Base-by-base conservation (phyloP, 192 early-diverging fungal genomes). In the Backusella psychrophila region DNA sequence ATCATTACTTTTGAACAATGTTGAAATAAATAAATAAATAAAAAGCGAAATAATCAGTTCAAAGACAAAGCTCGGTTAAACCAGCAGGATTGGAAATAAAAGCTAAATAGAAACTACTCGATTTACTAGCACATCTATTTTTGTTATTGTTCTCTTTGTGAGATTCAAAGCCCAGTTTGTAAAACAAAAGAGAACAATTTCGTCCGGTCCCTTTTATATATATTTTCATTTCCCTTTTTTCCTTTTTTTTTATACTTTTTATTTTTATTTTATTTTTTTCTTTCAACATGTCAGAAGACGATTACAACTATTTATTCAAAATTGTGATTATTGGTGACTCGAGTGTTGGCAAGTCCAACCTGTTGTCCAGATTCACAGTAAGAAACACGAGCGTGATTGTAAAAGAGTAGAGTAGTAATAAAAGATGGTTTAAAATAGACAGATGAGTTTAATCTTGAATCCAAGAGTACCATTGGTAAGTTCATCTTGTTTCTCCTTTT, bases 401-500 rank as follows among this genome's bases (percentile, higher is more conserved):
- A 26, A 63, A 29, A 23, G 1, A 53, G n/a, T 9, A 2, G 0
- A 53, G 6, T 9, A 26, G 1, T 29, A 26, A 26, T 12, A 63
- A 63, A 1, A 63, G 26, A 53, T 44, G 17, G 15, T 49, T 26
- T 29, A 14, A 29, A 12, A 46, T 73, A 81, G 80, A 81, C 70
- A 39, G 95, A 98, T 89, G 96, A 97, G 85, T 99, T 99, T 86
- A 96, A 95, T 85, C 87, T 96, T 75, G 96, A 97, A 83, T 97
- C 96, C 78, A 98, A 97, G 85, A 96, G 96, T 31, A 98, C 96
- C 73, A 99, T 99, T 83, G 97, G 97, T 77, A 73, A 63, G 26
- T 7, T 9, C 21, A 23, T 42, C 26, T 41, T 36, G 35, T 36
- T 23, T 4, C 8, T 12, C 21, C 19, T 19, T 56, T 6, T 26